Base-by-base conservation (phyloP, 371 early-diverging fungal species). In the Mucor lusitanicus region DNA sequence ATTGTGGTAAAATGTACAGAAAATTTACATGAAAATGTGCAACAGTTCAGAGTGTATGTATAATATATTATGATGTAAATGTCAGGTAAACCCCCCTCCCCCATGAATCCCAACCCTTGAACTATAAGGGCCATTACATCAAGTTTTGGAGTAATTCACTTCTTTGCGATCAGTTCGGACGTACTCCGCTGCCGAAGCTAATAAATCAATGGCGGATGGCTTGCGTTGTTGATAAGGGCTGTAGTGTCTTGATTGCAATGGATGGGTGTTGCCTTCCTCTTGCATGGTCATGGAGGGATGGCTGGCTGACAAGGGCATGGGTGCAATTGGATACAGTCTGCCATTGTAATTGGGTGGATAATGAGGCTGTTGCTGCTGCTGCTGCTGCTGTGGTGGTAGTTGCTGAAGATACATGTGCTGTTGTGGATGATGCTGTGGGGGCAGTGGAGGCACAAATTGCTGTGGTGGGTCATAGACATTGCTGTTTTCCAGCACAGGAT, bases 141-240 rank as follows among this genome's bases (percentile, higher is more conserved):
- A 50, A 50, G 40, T 40, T 17, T 40, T 40, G 17, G 23, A 50
- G 12, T 12, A 50, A 12, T 12, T 50, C 25, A 56, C 25, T 44
- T 62, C 55, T 21, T 67, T 67, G 27, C 44, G 35, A 58, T 70
- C 70, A 1, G 67, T 32, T 44, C 59, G 75, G 28, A 83, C 75
- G 61, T 77, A 81, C 64, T 83, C 84, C 2, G 81, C 84, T 9
- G 84, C 84, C 17, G 78, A 76, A 21, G 84, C 84, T 27, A 83
- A 63, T 50, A 83, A 72, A 62, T 83, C 84, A 30, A 83, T 78
- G 8, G 68, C 65, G 21, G 60, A 64, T 25, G 59, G 74, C 58
- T 39, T 73, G 32, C 65, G 72, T 70, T 46, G 32, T 17, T 50
- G 30, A 59, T 21, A 46, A 2, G 42, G 46, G 28, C 39, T 30